Conservation (phyloP, 2,329 filamentous ascomycete species). For the Xenosphaeropsis pyriputrescens region DNA sequence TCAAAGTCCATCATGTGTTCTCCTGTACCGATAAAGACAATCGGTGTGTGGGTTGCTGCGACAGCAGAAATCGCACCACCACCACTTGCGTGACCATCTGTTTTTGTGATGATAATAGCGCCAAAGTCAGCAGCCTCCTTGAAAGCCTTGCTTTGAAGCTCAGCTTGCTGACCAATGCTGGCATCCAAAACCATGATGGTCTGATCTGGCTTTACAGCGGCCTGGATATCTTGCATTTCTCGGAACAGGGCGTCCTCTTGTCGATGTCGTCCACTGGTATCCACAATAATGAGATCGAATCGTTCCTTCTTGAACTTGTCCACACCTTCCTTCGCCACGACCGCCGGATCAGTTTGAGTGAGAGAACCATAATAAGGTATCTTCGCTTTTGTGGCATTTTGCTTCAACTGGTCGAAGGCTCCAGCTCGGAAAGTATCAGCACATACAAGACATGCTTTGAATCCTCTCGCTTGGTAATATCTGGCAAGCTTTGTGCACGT, state of each 20-base stretch:
- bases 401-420: slow-evolving; percentile 96
- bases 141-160: slow-evolving; percentile 89
- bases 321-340: slow-evolving; percentile 88
- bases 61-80: slow-evolving; percentile 97
- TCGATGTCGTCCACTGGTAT: slow-evolving; percentile 87
- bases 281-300: slow-evolving; percentile 97
- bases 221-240: slow-evolving; percentile 95
- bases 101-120: slow-evolving; percentile 98
- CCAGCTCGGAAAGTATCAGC: slow-evolving; percentile 97
- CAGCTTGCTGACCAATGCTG: slow-evolving; percentile 90
- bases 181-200: slow-evolving; percentile 98
- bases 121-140: slow-evolving; percentile 95
- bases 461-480: slow-evolving; percentile 87
- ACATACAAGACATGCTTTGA: slow-evolving; percentile 87
- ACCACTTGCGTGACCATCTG: slow-evolving; percentile 86
- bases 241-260: slow-evolving; percentile 92
- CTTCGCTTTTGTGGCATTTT: slow-evolving; percentile 97
- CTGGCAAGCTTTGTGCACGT: slow-evolving; percentile 94
- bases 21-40: slow-evolving; percentile 94
- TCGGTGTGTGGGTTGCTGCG: slow-evolving; percentile 88
- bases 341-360: slow-evolving; percentile 89
- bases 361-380: slow-evolving; percentile 97
- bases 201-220: slow-evolving; percentile 80
- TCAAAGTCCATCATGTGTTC: slow-evolving; percentile 96
- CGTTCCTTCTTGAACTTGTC: slow-evolving; percentile 98